Evolutionary conservation across 805 yeast species (phyloP).

Genomic region (Wickerhamiella shivajii): DNA sequence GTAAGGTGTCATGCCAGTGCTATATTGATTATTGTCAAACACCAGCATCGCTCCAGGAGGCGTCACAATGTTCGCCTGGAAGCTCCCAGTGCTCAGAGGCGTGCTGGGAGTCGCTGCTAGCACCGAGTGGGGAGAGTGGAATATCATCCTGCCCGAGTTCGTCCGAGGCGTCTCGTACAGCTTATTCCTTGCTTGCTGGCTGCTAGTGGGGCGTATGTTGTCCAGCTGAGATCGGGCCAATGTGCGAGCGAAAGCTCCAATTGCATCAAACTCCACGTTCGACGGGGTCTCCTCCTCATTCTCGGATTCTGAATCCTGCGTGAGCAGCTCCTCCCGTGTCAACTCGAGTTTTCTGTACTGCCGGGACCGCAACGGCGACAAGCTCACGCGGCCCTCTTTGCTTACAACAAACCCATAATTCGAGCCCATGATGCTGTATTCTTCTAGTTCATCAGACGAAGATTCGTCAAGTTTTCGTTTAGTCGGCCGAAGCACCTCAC

Average conservation of each 20-base stretch:
- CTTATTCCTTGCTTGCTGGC: too few species aligned
- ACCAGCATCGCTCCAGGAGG: slow-evolving; percentile 18
- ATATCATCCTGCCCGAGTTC: too few species aligned
- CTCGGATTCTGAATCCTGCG: slow-evolving; percentile 10
- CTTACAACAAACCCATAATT: slow-evolving; percentile 7
- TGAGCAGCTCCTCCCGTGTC: slow-evolving; percentile 6
- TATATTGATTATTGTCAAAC: slow-evolving; percentile 13
- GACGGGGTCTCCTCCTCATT: slow-evolving; percentile 1
- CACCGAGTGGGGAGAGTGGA: slow-evolving; percentile 8
- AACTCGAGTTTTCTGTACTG: background rate
- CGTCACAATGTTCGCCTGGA: slow-evolving; percentile 11
- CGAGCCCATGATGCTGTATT: slow-evolving; percentile 10
- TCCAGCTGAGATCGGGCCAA: slow-evolving; percentile 14
- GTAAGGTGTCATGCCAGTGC: slow-evolving; percentile 21
- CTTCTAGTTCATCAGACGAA: too few species aligned
- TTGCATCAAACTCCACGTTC: slow-evolving; percentile 13
- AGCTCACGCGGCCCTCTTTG: slow-evolving; percentile 6
- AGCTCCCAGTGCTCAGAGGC: slow-evolving; percentile 7
- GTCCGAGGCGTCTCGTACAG: too few species aligned
- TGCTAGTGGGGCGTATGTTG: background rate
- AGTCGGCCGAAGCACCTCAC: slow-evolving; percentile 1
- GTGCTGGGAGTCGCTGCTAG: slow-evolving; percentile 6
- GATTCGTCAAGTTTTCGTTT: too few species aligned
- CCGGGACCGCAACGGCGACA: slow-evolving; percentile 1
- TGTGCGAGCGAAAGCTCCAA: slow-evolving; percentile 17